These are phyloP conservation scores for Naegleria fowleri DNA, from an alignment of 208 protist species.

Conservation along the genomic window DNA sequence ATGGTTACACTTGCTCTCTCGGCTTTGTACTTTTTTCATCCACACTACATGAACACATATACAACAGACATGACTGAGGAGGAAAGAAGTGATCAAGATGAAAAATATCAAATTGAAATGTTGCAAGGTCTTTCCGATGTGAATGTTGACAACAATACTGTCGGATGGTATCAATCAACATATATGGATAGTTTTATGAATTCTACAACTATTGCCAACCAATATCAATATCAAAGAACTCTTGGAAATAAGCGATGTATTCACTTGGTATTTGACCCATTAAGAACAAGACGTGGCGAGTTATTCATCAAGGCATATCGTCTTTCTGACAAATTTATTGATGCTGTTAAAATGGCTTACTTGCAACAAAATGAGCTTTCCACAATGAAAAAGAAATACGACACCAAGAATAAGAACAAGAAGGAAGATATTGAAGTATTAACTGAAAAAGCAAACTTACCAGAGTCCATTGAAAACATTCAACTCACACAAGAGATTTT, in stretches of 20 bases:
- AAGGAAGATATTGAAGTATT: not conserved
- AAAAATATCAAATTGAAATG: constrained; percentile 11
- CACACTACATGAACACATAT: not conserved
- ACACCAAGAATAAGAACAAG: not conserved
- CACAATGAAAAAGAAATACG: not conserved
- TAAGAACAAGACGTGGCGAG: constrained; percentile 20
- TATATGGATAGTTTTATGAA: constrained; percentile 16
- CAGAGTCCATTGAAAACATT: not conserved
- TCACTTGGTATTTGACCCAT: constrained; percentile 19
- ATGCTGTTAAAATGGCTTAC: not conserved
- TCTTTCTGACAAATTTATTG: constrained; percentile 1
- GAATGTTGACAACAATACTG: constrained; percentile 25
- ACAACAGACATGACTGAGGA: not conserved
- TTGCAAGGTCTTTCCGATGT: not conserved
- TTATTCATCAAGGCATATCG: constrained; percentile 13
- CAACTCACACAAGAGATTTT: constrained; percentile 18
- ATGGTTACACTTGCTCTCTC: no score
- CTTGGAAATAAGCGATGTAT: constrained; percentile 3
- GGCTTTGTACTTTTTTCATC: no score
- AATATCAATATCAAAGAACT: constrained; percentile 12
- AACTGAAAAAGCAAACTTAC: not conserved
- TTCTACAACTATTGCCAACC: not conserved
- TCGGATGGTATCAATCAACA: constrained; percentile 28
- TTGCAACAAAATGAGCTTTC: not conserved
- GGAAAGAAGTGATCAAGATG: not conserved